phyloP scores from a whole-genome alignment of 2,329 filamentous ascomycete species.

The Diaporthe capsici region DNA sequence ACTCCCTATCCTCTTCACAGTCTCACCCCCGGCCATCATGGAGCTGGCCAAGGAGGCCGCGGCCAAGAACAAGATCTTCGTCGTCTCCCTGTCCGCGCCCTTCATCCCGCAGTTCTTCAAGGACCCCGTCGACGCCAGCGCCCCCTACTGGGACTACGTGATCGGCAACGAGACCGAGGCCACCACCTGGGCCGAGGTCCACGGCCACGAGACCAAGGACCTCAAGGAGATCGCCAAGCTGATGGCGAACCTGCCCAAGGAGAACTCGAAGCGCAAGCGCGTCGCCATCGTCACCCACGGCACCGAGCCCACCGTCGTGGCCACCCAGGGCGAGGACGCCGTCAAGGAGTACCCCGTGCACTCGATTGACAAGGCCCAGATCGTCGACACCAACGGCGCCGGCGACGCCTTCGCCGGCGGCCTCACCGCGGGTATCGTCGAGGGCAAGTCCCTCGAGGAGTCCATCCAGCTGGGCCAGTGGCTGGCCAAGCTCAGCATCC shows the following conservation, averaged over 20 bases:
- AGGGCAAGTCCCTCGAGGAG: slow-evolving; percentile 84
- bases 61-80: slow-evolving; percentile 89
- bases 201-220: slow-evolving; percentile 81
- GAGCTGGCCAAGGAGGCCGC: slow-evolving; percentile 93
- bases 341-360: slow-evolving; percentile 87
- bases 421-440: slow-evolving; percentile 89
- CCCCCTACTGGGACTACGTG: slow-evolving; percentile 95
- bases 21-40: slow-evolving; percentile 91
- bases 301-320: slow-evolving; percentile 90
- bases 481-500: slow-evolving; percentile 93
- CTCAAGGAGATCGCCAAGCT: slow-evolving; percentile 87
- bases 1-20: slow-evolving; percentile 54
- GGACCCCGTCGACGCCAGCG: slow-evolving; percentile 87
- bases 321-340: slow-evolving; percentile 77
- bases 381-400: slow-evolving; percentile 97
- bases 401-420: slow-evolving; percentile 98
- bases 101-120: slow-evolving; percentile 99
- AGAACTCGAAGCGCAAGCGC: slow-evolving; percentile 86
- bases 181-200: slow-evolving; percentile 85
- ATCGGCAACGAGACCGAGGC: slow-evolving; percentile 99
- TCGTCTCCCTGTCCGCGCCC: slow-evolving; percentile 92
- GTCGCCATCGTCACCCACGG: slow-evolving; percentile 95
- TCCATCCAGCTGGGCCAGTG: slow-evolving; percentile 95
- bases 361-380: slow-evolving; percentile 80
- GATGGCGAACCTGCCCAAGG: slow-evolving; percentile 91